Evolutionary conservation across 2,329 filamentous ascomycete genomes (phyloP).

Genomic region (Metarhizium sp.): DNA sequence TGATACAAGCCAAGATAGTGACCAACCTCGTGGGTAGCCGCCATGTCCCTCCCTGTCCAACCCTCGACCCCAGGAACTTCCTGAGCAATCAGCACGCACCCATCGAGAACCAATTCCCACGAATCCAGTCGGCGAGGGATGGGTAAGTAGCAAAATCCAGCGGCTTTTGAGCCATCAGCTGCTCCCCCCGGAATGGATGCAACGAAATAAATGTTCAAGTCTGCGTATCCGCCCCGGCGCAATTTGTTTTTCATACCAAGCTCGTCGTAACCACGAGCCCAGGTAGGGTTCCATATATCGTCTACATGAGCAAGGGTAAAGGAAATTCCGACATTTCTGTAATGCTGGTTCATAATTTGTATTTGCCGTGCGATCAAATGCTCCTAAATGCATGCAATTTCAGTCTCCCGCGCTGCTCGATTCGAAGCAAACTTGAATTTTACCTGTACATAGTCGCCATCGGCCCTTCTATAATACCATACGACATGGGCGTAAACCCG

Average conservation of each 20-base stretch:
- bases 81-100: neutral
- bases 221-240: neutral
- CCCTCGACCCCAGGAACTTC: neutral
- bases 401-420: no score
- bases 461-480: neutral
- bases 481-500: neutral
- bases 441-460: neutral
- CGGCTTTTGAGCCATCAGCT: neutral
- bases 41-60: accelerated
- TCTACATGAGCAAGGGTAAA: neutral
- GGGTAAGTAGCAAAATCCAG: neutral
- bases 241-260: accelerated
- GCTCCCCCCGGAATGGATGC: neutral
- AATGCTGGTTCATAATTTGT: neutral
- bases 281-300: accelerated
- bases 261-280: neutral
- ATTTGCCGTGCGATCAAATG: neutral
- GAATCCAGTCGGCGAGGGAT: neutral
- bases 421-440: neutral
- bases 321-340: neutral
- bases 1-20: neutral
- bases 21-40: neutral
- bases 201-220: neutral
- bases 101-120: neutral
- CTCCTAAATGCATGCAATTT: neutral